Conservation (phyloP, 116 monocot species). For the Trichopus zeylanicus region DNA sequence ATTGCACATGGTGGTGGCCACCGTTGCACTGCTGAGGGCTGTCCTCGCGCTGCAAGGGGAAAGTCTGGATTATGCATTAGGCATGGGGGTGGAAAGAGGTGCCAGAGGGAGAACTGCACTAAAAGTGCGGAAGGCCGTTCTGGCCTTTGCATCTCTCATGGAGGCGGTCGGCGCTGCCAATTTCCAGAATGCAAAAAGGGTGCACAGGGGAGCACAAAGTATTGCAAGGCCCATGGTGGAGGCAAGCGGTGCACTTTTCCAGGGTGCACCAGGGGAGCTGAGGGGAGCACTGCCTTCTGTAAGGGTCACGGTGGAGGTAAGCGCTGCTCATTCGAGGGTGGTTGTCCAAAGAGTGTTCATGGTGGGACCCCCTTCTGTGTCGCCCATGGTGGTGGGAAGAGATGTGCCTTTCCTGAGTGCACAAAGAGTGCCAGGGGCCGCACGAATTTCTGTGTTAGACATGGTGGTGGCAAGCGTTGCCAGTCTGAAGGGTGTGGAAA, state of each 20-base stretch:
- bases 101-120: slow-evolving; percentile 26
- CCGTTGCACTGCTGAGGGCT: slow-evolving; percentile 27
- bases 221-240: slow-evolving; percentile 48
- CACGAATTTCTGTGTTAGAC: slow-evolving; percentile 42
- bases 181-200: slow-evolving; percentile 39
- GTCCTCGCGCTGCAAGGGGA: slow-evolving; percentile 38
- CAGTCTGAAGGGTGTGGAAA: slow-evolving; percentile 32
- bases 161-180: slow-evolving; percentile 61
- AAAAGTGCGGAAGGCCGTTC: slow-evolving; percentile 53
- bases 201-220: slow-evolving; percentile 64
- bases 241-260: slow-evolving; percentile 33
- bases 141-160: slow-evolving; percentile 59
- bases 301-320: slow-evolving; percentile 54
- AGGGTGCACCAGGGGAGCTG: slow-evolving; percentile 42
- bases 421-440: slow-evolving; percentile 47
- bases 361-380: slow-evolving; percentile 53
- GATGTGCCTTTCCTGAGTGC: slow-evolving; percentile 30
- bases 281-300: slow-evolving; percentile 50
- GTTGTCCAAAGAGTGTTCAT: slow-evolving; percentile 42
- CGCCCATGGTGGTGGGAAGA: slow-evolving; percentile 59
- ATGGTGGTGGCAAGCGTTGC: slow-evolving; percentile 55
- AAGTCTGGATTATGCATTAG: slow-evolving; percentile 42
- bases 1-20: slow-evolving; percentile 52
- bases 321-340: slow-evolving; percentile 37
- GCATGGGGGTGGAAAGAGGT: slow-evolving; percentile 62